phyloP scores from a whole-genome alignment of 108 stramenopile species.

The Fistulifera pelliculosa region DNA sequence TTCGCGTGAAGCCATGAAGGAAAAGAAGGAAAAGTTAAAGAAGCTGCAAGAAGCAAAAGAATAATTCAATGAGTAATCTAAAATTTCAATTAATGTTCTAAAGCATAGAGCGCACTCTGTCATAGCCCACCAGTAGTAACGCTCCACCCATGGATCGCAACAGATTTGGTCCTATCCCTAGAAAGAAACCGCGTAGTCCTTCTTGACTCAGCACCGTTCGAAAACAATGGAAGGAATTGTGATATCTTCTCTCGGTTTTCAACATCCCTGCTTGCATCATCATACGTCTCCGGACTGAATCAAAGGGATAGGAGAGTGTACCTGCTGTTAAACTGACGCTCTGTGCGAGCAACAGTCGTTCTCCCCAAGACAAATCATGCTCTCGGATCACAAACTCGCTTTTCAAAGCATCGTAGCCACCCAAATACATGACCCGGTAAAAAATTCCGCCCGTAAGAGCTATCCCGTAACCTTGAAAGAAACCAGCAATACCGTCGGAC shows the following conservation, averaged over 20 bases:
- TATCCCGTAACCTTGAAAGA: conserved; percentile 97
- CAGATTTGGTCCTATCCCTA: conserved; percentile 78
- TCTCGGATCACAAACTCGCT: conserved; percentile 30
- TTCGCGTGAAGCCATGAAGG: conserved; percentile 42
- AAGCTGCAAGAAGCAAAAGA: not conserved
- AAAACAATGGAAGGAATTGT: conserved; percentile 54
- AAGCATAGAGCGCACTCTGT: conserved; percentile 21
- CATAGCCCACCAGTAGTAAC: conserved; percentile 71
- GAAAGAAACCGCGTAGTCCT: conserved; percentile 63
- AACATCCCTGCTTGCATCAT: conserved; percentile 91
- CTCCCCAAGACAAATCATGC: conserved; percentile 14
- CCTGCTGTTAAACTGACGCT: conserved; percentile 81
- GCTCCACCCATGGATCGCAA: conserved; percentile 72
- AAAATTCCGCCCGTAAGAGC: conserved; percentile 88
- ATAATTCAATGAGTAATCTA: not conserved
- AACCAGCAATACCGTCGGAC: conserved; percentile 80
- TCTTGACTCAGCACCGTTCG: conserved; percentile 43
- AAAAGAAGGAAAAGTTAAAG: not conserved
- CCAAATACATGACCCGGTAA: conserved; percentile 92
- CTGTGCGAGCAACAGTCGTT: conserved; percentile 85
- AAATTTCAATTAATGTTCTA: not conserved
- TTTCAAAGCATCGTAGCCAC: conserved; percentile 93
- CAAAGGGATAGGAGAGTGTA: conserved; percentile 95
- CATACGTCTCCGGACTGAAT: conserved; percentile 92
- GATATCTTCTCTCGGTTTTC: conserved; percentile 37